These are phyloP conservation scores for Fusarium haematococcum DNA, from an alignment of 2,329 filamentous ascomycete species.

Conservation along the genomic window DNA sequence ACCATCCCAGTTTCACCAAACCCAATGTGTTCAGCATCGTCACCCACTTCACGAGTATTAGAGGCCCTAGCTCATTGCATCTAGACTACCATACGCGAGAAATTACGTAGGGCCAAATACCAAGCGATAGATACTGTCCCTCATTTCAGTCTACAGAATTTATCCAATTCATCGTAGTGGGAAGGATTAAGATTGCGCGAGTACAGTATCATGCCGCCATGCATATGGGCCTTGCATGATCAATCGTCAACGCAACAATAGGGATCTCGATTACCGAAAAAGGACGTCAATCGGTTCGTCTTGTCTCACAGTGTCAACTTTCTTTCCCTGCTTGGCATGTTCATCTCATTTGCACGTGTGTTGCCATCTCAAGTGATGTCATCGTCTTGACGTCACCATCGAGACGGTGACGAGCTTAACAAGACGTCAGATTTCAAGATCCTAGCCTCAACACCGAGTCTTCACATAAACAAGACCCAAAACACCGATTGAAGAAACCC, in stretches of 20 bases:
- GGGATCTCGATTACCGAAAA: neutral
- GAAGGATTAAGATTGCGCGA: neutral
- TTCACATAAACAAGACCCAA: neutral
- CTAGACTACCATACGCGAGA: neutral
- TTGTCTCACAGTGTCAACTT: neutral
- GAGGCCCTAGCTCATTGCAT: neutral
- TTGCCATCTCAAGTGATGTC: slow-evolving; percentile 28
- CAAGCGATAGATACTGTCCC: neutral
- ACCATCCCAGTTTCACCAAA: neutral
- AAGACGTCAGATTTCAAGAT: slow-evolving; percentile 5
- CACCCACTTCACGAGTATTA: neutral
- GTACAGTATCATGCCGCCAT: too few species aligned
- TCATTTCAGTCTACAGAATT: neutral
- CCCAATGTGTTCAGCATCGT: neutral
- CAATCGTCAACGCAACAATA: neutral
- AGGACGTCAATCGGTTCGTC: neutral
- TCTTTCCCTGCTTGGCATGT: neutral
- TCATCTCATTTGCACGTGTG: neutral
- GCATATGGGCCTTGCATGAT: neutral
- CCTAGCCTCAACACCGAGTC: neutral
- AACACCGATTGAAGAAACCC: neutral
- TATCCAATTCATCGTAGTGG: neutral
- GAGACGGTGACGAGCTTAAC: slow-evolving; percentile 10
- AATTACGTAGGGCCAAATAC: neutral
- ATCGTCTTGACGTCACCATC: slow-evolving; percentile 39